These are phyloP conservation scores for Sporisorium iseilematis-ciliati DNA, from an alignment of 1,284 basidiomycete genomes.

Conservation along the genomic window DNA sequence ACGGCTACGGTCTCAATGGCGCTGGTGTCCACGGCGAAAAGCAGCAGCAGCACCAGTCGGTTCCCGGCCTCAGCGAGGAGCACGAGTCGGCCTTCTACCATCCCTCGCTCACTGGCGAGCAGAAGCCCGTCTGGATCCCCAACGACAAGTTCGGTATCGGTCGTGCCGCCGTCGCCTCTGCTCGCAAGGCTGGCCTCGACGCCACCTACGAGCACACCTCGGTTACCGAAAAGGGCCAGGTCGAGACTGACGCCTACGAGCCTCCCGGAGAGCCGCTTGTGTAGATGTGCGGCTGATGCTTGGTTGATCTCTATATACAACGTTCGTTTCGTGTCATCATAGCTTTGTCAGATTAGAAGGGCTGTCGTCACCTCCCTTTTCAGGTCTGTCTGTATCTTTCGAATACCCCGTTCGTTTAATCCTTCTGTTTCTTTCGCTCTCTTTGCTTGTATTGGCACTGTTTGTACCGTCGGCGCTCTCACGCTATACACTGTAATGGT, in stretches of 20 bases:
- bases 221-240: slow-evolving; percentile 64
- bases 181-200: slow-evolving; percentile 60
- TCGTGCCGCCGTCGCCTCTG: slow-evolving; percentile 55
- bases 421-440: not conserved
- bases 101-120: slow-evolving; percentile 61
- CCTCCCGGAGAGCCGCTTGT: slow-evolving; percentile 64
- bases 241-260: slow-evolving; percentile 59
- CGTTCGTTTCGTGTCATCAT: slow-evolving; percentile 4
- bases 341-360: not conserved
- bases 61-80: slow-evolving; percentile 20
- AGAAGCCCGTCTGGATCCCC: slow-evolving; percentile 66
- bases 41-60: slow-evolving; percentile 10
- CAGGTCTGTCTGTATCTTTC: not conserved
- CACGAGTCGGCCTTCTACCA: slow-evolving; percentile 59
- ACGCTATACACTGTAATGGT: not conserved
- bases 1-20: slow-evolving; percentile 29
- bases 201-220: slow-evolving; percentile 61
- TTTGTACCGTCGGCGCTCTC: not conserved
- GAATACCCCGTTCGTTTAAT: slow-evolving; percentile 1
- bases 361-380: not conserved
- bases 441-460: not conserved
- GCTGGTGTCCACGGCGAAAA: slow-evolving; percentile 15
- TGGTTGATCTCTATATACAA: slow-evolving; percentile 4
- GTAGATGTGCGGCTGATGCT: slow-evolving; percentile 14
- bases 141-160: slow-evolving; percentile 67